Conservation (phyloP, 2,329 filamentous ascomycete genomes). For the Xylariaceae sp. region DNA sequence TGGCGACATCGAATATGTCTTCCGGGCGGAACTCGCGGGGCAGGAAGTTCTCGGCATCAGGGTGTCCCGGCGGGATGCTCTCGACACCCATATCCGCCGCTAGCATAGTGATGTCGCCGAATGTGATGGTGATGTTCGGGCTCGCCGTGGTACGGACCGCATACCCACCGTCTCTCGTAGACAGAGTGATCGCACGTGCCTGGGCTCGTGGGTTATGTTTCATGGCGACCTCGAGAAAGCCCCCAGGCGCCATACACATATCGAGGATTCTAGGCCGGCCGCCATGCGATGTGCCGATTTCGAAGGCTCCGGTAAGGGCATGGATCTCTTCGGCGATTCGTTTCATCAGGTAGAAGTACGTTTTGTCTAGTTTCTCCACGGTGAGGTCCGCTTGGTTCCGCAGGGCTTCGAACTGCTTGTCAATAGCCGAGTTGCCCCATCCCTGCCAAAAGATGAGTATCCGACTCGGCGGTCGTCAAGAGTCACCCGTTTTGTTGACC, state of each 20-base stretch:
- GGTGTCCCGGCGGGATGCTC: constrained; percentile 31
- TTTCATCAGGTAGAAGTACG: constrained; percentile 41
- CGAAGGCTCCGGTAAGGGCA: constrained; percentile 30
- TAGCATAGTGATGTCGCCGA: constrained; percentile 48
- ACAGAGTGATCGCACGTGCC: constrained; percentile 39
- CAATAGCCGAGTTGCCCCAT: constrained; percentile 39
- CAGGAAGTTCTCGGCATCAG: constrained; percentile 30
- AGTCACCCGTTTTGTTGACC: not conserved
- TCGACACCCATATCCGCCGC: constrained; percentile 38
- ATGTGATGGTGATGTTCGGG: constrained; percentile 18
- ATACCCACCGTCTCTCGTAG: constrained; percentile 37
- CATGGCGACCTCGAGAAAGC: constrained; percentile 40
- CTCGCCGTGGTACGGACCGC: constrained; percentile 27
- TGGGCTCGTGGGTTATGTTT: constrained; percentile 31
- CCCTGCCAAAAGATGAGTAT: not conserved
- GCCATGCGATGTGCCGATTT: constrained; percentile 9
- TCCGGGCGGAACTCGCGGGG: constrained; percentile 21
- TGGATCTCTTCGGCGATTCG: constrained; percentile 40
- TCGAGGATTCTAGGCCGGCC: constrained; percentile 40
- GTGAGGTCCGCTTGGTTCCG: constrained; percentile 35
- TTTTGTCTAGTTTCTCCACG: constrained; percentile 12
- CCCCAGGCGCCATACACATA: constrained; percentile 52
- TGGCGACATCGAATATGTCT: constrained; percentile 40
- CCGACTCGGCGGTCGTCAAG: not conserved
- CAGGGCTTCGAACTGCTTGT: constrained; percentile 39